Percentiles rank a stretch among this genome's conserved stretches.
phyloP scores from a whole-genome alignment of 352 stramenopile genomes.

The Phytopythium sindhum region DNA sequence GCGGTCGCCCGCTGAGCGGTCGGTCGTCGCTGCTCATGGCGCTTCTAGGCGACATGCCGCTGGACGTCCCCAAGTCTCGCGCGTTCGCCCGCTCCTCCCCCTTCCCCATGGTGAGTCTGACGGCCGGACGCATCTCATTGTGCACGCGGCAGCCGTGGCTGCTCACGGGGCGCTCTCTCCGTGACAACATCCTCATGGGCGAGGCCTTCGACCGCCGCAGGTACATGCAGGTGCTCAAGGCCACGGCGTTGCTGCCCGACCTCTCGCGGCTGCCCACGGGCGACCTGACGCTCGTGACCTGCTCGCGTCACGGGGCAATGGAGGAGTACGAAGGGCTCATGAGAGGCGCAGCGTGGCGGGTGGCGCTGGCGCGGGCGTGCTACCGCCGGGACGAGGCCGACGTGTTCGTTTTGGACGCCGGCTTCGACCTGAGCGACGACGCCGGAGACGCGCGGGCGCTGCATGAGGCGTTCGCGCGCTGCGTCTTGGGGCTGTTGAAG shows the following conservation, averaged over 20 bases:
- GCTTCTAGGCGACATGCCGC: constrained; percentile 95
- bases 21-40: constrained; percentile 94
- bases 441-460: constrained; percentile 54
- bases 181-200: constrained; percentile 94
- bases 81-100: constrained; percentile 57
- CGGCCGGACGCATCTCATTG: constrained; percentile 55
- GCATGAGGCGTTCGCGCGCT: constrained; percentile 86
- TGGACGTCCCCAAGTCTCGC: constrained; percentile 27
- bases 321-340: neutral
- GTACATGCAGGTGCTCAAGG: constrained; percentile 76
- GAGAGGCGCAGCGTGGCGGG: constrained; percentile 2
- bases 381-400: constrained; percentile 72
- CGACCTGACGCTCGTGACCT: constrained; percentile 77
- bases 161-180: constrained; percentile 65
- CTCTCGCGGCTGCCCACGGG: constrained; percentile 73
- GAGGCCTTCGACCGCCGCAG: constrained; percentile 57
- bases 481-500: constrained; percentile 54
- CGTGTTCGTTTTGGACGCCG: constrained; percentile 66
- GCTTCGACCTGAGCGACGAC: constrained; percentile 18
- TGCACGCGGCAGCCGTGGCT: constrained; percentile 92
- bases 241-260: constrained; percentile 77
- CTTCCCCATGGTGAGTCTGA: neutral
- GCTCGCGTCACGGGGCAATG: constrained; percentile 8
- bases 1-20: constrained; percentile 91
- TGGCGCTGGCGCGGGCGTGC: constrained; percentile 80